A percentile compares a stretch with the other conserved stretches of the same genome.
phyloP scores from a whole-genome alignment of 1,284 basidiomycete genomes.

The Abortiporus biennis region DNA sequence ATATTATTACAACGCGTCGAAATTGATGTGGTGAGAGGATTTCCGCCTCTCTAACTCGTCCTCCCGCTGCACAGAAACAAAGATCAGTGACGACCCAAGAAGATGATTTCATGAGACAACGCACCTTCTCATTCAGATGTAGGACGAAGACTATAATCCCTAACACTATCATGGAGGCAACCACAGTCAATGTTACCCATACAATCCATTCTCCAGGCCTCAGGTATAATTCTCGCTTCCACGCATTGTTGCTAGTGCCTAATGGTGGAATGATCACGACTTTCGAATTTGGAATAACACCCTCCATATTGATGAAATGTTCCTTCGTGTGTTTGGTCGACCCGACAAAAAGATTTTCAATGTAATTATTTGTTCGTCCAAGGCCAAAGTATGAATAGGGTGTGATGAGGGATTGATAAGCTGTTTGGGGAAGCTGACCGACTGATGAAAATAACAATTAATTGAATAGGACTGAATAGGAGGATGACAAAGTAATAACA shows the following conservation, averaged over 20 bases:
- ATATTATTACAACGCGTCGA: conserved; percentile 58
- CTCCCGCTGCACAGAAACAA: conserved; percentile 57
- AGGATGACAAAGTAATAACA: conserved; percentile 9
- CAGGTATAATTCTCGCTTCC: conserved; percentile 90
- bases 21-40: conserved; percentile 93
- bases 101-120: conserved; percentile 17
- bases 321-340: conserved; percentile 67
- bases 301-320: conserved; percentile 89
- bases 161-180: conserved; percentile 70
- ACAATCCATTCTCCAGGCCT: conserved; percentile 97
- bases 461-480: conserved; percentile 4
- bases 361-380: conserved; percentile 99
- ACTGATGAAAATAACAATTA: conserved; percentile 40
- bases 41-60: conserved; percentile 87
- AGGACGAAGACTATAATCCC: conserved; percentile 82
- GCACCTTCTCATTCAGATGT: conserved; percentile 88
- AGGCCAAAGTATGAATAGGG: conserved; percentile 97
- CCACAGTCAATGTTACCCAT: conserved; percentile 87
- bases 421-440: conserved; percentile 87
- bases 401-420: conserved; percentile 83
- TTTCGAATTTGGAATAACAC: conserved; percentile 96
- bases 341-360: conserved; percentile 94
- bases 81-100: conserved; percentile 4
- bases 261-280: conserved; percentile 88
- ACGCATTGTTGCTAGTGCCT: too few species aligned